Conservation (phyloP, 768 basidiomycete species). For the Hypsizygus marmoreus region DNA sequence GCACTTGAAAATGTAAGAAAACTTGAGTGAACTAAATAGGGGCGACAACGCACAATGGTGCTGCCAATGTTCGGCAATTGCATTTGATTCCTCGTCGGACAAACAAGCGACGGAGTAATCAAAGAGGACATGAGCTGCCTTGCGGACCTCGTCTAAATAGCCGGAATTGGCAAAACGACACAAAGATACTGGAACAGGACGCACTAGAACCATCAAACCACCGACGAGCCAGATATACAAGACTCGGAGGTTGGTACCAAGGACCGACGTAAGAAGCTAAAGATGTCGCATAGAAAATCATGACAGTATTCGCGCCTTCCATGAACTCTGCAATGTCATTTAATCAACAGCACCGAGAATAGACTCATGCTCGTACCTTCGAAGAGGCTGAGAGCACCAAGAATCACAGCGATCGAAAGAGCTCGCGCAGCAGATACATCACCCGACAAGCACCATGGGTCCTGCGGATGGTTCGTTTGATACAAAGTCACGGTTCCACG, state of each 20-base stretch:
- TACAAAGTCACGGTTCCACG: constrained; percentile 44
- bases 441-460: constrained; percentile 75
- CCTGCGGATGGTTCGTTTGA: constrained; percentile 32
- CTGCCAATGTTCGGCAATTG: constrained; percentile 21
- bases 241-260: constrained; percentile 64
- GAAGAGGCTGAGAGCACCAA: constrained; percentile 73
- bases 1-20: constrained; percentile 73
- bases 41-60: too few relatives aligned
- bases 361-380: constrained; percentile 48
- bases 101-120: constrained; percentile 71
- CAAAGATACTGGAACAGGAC: constrained; percentile 17
- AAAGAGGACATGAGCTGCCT: constrained; percentile 76
- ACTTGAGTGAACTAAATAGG: too few relatives aligned
- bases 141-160: constrained; percentile 67
- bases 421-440: constrained; percentile 70
- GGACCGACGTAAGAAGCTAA: constrained; percentile 63
- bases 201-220: constrained; percentile 80
- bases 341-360: background rate
- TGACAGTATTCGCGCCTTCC: constrained; percentile 69
- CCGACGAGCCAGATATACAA: constrained; percentile 68
- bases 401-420: constrained; percentile 63
- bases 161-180: constrained; percentile 1
- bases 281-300: constrained; percentile 79
- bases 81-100: constrained; percentile 64
- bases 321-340: constrained; percentile 53